A percentile compares a stretch with the other conserved stretches of the same genome.
These are phyloP conservation scores for Plasmodium vinckei DNA, from an alignment of 169 alveolate genomes.

Conservation along the genomic window DNA sequence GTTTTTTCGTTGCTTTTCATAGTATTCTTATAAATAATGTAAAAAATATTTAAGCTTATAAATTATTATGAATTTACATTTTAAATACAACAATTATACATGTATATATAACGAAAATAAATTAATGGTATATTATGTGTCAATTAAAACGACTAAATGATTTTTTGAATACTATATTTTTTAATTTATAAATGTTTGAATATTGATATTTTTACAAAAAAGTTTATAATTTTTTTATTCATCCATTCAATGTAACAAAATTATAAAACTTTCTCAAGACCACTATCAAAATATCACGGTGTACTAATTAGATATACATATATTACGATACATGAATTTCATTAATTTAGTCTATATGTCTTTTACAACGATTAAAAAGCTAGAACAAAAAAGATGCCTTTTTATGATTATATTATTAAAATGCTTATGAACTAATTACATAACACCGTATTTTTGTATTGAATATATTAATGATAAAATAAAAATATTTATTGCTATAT, in stretches of 20 bases:
- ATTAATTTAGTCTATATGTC: background rate
- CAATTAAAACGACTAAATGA: background rate
- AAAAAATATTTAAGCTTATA: constrained; percentile 22
- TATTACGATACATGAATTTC: background rate
- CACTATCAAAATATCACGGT: constrained; percentile 20
- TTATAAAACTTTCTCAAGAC: background rate
- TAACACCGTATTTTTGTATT: constrained; percentile 15
- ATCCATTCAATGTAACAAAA: background rate
- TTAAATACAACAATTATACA: constrained; percentile 3
- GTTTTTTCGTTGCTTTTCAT: constrained; percentile 18
- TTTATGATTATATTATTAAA: constrained; percentile 10
- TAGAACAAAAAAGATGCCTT: background rate
- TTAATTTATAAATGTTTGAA: background rate
- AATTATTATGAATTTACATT: constrained; percentile 15
- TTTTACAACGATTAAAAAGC: background rate
- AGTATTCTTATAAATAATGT: constrained; percentile 3
- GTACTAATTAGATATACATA: constrained; percentile 6
- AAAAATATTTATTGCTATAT: background rate
- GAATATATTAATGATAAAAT: background rate
- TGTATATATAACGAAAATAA: background rate
- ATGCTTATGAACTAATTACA: constrained; percentile 8
- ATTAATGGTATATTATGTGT: background rate
- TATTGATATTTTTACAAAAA: background rate
- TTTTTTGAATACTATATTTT: background rate
- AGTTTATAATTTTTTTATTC: background rate